phyloP scores from a whole-genome alignment of 768 basidiomycete genomes.

The Pleurotus tuoliensis region DNA sequence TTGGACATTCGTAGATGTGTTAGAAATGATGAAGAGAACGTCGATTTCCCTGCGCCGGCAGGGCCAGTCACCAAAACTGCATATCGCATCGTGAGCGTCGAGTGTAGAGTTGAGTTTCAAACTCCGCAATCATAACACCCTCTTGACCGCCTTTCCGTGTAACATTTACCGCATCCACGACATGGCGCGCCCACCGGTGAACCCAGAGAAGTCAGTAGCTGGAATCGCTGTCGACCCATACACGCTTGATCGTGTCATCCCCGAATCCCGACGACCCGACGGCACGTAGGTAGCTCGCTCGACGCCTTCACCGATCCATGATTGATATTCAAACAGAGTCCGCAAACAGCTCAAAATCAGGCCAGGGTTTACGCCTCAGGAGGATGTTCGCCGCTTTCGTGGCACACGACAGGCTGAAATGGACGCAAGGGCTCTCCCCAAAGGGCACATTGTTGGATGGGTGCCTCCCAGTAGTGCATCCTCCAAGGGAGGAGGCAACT shows the following conservation, averaged over 20 bases:
- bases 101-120: slow-evolving; percentile 18
- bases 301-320: slow-evolving; percentile 6
- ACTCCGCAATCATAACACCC: slow-evolving; percentile 23
- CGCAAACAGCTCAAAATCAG: slow-evolving; percentile 88
- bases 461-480: slow-evolving; percentile 46
- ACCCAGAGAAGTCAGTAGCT: slow-evolving; percentile 64
- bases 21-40: slow-evolving; percentile 83
- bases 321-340: slow-evolving; percentile 41
- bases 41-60: slow-evolving; percentile 97
- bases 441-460: slow-evolving; percentile 86
- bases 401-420: slow-evolving; percentile 71
- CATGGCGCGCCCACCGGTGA: slow-evolving; percentile 77
- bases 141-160: slow-evolving; percentile 2
- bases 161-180: slow-evolving; percentile 9
- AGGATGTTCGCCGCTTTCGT: slow-evolving; percentile 86
- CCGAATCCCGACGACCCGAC: slow-evolving; percentile 76
- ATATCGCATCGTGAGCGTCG: slow-evolving; percentile 61
- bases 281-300: slow-evolving; percentile 63
- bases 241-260: slow-evolving; percentile 85
- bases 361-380: slow-evolving; percentile 92
- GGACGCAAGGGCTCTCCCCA: slow-evolving; percentile 61
- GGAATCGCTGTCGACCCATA: slow-evolving; percentile 85
- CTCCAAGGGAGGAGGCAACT: background rate
- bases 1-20: slow-evolving; percentile 83
- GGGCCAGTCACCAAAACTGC: slow-evolving; percentile 91